phyloP scores from a whole-genome alignment of 805 yeast species.

The Crinitomyces ghanaensis region DNA sequence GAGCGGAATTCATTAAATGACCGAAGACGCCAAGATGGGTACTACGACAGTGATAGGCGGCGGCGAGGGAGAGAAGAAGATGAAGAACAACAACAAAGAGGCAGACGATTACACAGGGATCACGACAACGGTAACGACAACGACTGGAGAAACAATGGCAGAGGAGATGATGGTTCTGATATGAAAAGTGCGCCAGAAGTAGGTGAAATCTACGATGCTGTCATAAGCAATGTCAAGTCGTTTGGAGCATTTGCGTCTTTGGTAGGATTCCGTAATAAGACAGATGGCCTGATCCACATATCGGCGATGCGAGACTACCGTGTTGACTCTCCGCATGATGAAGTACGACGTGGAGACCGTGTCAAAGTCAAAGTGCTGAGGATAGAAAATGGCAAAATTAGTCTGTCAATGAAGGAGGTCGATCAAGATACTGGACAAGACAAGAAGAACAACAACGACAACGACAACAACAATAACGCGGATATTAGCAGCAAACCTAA shows the following conservation, averaged over 20 bases:
- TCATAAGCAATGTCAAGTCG: slow-evolving; percentile 43
- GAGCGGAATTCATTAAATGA: background rate
- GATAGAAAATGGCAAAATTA: slow-evolving; percentile 33
- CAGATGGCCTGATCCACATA: slow-evolving; percentile 53
- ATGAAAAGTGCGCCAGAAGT: slow-evolving; percentile 27
- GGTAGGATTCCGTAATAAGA: slow-evolving; percentile 25
- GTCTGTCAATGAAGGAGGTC: slow-evolving; percentile 57
- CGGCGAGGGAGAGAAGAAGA: background rate
- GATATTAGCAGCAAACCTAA: background rate
- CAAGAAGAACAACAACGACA: slow-evolving; percentile 1
- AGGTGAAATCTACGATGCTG: slow-evolving; percentile 48
- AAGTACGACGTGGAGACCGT: slow-evolving; percentile 42
- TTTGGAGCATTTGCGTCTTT: slow-evolving; percentile 75
- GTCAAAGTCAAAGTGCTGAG: slow-evolving; percentile 53
- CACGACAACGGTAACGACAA: background rate
- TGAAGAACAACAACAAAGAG: too few relatives aligned
- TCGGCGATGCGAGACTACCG: slow-evolving; percentile 50
- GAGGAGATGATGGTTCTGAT: slow-evolving; percentile 10
- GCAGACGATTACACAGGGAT: too few relatives aligned
- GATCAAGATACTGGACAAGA: slow-evolving; percentile 50
- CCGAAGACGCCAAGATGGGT: background rate
- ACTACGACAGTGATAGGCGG: background rate
- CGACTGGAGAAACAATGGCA: background rate
- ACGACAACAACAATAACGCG: slow-evolving; percentile 4
- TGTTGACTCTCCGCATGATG: slow-evolving; percentile 47